These are phyloP conservation scores for Tuber brumale DNA, from an alignment of 495 filamentous ascomycete species.

Conservation along the genomic window DNA sequence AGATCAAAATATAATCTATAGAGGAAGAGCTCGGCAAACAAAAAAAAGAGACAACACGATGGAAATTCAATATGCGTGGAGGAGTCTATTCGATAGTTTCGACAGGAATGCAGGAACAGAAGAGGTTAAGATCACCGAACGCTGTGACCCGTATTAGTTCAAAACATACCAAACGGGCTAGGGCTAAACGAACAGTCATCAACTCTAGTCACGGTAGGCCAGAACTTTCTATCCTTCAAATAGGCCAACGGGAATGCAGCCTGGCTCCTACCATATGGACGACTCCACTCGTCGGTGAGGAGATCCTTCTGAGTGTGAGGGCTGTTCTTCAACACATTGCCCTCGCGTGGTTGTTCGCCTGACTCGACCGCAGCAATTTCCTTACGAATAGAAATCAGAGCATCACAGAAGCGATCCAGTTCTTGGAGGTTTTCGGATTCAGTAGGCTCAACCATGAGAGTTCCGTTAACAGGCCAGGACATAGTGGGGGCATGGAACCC, in stretches of 20 bases:
- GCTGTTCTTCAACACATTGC: conserved; percentile 89
- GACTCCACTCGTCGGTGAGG: conserved; percentile 63
- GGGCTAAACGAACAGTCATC: conserved; percentile 67
- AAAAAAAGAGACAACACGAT: conserved; percentile 9
- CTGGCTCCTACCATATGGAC: conserved; percentile 70
- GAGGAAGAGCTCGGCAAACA: conserved; percentile 2
- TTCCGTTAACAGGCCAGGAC: conserved; percentile 95
- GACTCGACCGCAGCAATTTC: conserved; percentile 84
- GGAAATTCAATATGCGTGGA: conserved; percentile 2
- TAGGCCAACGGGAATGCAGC: conserved; percentile 85
- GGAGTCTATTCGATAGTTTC: conserved; percentile 49
- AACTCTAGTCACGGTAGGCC: conserved; percentile 81
- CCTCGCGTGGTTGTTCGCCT: conserved; percentile 66
- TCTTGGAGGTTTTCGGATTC: conserved; percentile 91
- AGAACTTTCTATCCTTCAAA: conserved; percentile 95
- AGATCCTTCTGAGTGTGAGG: conserved; percentile 85
- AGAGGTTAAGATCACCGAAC: conserved; percentile 86
- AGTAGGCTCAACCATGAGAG: conserved; percentile 97
- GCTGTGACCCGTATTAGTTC: conserved; percentile 51
- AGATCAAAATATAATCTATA: conserved; percentile 7
- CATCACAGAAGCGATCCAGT: conserved; percentile 90
- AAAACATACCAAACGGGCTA: conserved; percentile 4
- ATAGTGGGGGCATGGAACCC: conserved; percentile 98
- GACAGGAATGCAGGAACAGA: conserved; percentile 90
- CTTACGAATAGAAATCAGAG: conserved; percentile 76